Conservation (phyloP, 345 rosid species). For the Rhodomyrtus tomentosa region DNA sequence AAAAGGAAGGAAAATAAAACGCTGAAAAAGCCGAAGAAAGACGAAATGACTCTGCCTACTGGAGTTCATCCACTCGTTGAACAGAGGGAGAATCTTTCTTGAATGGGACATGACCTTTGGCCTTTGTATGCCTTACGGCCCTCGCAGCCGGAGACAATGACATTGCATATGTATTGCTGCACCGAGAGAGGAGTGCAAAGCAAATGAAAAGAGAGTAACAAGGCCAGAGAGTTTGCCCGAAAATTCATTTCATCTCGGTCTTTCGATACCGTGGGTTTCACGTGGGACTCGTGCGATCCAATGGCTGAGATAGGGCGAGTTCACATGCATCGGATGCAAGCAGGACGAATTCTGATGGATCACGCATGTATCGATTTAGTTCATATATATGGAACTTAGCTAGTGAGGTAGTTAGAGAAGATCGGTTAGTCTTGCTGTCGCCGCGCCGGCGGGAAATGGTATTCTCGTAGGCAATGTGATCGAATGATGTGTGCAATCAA, state of each 20-base stretch:
- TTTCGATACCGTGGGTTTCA: rapidly evolving
- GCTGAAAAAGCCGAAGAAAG: not conserved
- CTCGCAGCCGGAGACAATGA: not conserved
- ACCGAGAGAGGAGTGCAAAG: not conserved
- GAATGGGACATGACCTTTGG: not conserved
- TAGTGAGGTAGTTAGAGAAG: not conserved
- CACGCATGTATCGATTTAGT: not conserved
- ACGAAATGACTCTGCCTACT: not conserved
- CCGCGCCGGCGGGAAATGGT: not conserved
- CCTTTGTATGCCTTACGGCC: not conserved
- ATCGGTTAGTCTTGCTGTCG: not conserved
- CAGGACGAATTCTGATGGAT: not conserved
- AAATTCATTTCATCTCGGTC: not conserved
- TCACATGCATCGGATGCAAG: not conserved
- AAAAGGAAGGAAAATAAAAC: not conserved
- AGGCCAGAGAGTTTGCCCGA: not conserved
- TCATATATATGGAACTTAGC: too few relatives aligned
- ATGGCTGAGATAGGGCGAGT: rapidly evolving
- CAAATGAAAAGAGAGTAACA: not conserved
- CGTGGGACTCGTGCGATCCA: rapidly evolving
- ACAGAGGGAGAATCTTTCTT: not conserved
- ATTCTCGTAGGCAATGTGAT: not conserved
- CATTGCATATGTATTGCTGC: not conserved
- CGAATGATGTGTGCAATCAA: not conserved
- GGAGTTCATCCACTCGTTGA: not conserved